Evolutionary conservation across 1,284 basidiomycete genomes (phyloP).

Genomic region (Fomitopsis pinicola): DNA sequence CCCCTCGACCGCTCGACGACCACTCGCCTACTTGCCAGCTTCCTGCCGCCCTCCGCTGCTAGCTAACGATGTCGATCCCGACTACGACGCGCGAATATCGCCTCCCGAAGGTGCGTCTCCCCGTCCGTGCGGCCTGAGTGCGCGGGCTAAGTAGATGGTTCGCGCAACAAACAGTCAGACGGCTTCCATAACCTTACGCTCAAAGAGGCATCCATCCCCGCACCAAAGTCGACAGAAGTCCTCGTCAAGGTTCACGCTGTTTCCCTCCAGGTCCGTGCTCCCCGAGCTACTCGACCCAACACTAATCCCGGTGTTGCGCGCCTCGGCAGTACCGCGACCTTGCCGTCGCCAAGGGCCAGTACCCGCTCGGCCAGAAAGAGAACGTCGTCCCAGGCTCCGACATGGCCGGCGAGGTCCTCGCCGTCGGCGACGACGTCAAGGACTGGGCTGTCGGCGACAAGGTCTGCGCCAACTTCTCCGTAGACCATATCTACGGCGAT

Average conservation of each 20-base stretch:
- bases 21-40: background rate
- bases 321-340: slow-evolving; percentile 39
- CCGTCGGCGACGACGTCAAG: slow-evolving; percentile 47
- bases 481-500: slow-evolving; percentile 17
- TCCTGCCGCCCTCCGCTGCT: background rate
- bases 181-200: slow-evolving; percentile 30
- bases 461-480: slow-evolving; percentile 33
- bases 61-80: background rate
- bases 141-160: background rate
- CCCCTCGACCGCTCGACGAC: background rate
- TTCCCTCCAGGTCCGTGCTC: slow-evolving; percentile 34
- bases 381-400: slow-evolving; percentile 55
- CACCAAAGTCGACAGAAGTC: slow-evolving; percentile 37
- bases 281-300: background rate
- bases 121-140: too few species aligned
- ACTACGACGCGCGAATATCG: background rate
- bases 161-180: slow-evolving; percentile 18
- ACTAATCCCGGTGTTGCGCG: background rate
- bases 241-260: slow-evolving; percentile 49
- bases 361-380: slow-evolving; percentile 25
- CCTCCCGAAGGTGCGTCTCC: background rate
- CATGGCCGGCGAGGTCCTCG: slow-evolving; percentile 56
- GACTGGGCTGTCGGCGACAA: slow-evolving; percentile 43
- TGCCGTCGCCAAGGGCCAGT: slow-evolving; percentile 30
- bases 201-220: slow-evolving; percentile 25